Base-by-base conservation (phyloP, 176 grass and related monocot species). In the Raddia distichophylla region DNA sequence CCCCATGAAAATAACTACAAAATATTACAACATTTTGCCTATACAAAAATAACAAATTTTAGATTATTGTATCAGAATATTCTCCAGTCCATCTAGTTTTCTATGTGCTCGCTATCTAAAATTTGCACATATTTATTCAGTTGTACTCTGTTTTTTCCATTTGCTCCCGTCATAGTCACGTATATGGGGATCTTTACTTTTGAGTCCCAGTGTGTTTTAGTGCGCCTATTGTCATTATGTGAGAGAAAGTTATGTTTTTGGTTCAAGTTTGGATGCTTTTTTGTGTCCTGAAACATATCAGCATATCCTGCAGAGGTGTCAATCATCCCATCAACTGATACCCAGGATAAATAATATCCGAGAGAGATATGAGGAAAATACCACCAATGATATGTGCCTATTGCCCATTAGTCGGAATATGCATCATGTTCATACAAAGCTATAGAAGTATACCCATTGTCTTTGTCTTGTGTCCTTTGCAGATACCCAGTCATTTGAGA, bases 271-370 rank as follows among this genome's bases (percentile, higher is more conserved):
- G 53, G 27, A 6, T 60, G 32, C 43, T 8, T 73, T 75, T 64
- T 60, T 12, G 8, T 74, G 51, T 59, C 18, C 27, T 10, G 60
- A 73, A 86, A 44, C 37, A 69, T 80, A 88, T 84, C 34, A 85
- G 49, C 34, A 67, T 85, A 80, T 85, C 37, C 6, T 15, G 17
- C 46, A 13, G 33, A 77, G 57, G 50, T 82, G 20, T 67, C 53
- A n/a, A 64, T 8, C 40, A 73, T 56, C 10, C 37, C 27, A 61
- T 70, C 42, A 49, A 33, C 17, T 44, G 43, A 8, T 32, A 64
- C 62, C 13, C 13, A 44, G 59, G 14, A 43, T 49, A 43, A 71
- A 76, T 49, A 81, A 59, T 65, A 66, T 72, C 65, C 32, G 71
- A 27, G 27, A 27, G 27, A 27, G 27, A 27, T 0, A 27, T 27